phyloP scores from a whole-genome alignment of 202 grass and related monocot species.

The Musa balbisiana region DNA sequence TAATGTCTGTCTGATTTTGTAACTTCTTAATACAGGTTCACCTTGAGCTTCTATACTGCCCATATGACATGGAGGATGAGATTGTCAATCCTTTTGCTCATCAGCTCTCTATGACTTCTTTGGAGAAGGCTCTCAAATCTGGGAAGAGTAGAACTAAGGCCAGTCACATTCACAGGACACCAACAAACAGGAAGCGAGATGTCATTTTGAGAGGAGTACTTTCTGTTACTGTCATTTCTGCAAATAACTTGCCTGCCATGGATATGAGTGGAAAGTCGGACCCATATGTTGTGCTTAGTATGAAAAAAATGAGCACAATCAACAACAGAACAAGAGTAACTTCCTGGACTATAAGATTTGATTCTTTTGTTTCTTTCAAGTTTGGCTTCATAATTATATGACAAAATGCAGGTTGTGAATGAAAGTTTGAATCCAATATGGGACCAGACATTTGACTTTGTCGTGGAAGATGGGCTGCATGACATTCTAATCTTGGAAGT shows the following conservation, averaged over 20 bases:
- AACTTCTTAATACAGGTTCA: slow-evolving; percentile 44
- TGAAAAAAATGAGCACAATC: slow-evolving; percentile 68
- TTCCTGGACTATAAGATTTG: slow-evolving; percentile 6
- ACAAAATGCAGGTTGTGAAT: slow-evolving; percentile 57
- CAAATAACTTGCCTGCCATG: slow-evolving; percentile 85
- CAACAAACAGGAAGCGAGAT: slow-evolving; percentile 68
- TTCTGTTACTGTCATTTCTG: slow-evolving; percentile 82
- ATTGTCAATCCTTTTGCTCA: slow-evolving; percentile 75
- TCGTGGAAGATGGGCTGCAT: slow-evolving; percentile 95
- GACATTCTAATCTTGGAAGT: slow-evolving; percentile 98
- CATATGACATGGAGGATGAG: slow-evolving; percentile 58
- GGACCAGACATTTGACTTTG: slow-evolving; percentile 94
- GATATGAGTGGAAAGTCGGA: slow-evolving; percentile 95
- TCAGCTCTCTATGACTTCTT: slow-evolving; percentile 54
- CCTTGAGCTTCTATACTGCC: slow-evolving; percentile 85
- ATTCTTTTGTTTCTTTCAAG: too few species aligned
- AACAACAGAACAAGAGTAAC: slow-evolving; percentile 89
- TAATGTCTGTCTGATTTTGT: too few species aligned
- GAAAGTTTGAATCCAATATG: slow-evolving; percentile 82
- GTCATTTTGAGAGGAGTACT: slow-evolving; percentile 88
- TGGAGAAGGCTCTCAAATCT: slow-evolving; percentile 88
- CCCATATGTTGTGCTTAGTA: slow-evolving; percentile 67
- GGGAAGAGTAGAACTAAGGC: slow-evolving; percentile 46
- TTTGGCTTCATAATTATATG: too few species aligned
- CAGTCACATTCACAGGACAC: slow-evolving; percentile 39